Evolutionary conservation across 805 yeast species (phyloP).

Genomic region (Myxozyma vanderwaltii): DNA sequence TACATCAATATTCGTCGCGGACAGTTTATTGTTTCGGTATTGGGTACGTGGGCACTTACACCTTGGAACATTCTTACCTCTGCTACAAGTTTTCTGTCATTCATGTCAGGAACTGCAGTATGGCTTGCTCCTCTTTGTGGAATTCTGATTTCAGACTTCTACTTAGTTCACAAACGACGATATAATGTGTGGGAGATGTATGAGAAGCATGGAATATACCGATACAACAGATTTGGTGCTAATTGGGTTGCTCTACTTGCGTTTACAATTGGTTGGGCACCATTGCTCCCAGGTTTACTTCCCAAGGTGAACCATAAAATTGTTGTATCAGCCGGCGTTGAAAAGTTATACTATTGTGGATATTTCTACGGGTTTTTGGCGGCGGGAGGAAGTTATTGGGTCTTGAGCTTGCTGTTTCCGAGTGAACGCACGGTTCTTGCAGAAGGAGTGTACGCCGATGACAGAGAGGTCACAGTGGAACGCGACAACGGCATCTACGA

Average conservation of each 20-base stretch:
- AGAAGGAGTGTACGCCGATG: conserved; percentile 17
- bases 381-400: conserved; percentile 26
- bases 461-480: neutral
- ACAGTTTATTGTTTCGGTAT: conserved; percentile 66
- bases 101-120: conserved; percentile 76
- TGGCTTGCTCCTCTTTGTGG: conserved; percentile 84
- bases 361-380: conserved; percentile 35
- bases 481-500: neutral
- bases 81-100: conserved; percentile 74
- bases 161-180: conserved; percentile 66
- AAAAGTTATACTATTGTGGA: conserved; percentile 35
- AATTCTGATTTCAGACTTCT: conserved; percentile 49
- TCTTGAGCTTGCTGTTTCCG: conserved; percentile 19
- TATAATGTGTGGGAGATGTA: conserved; percentile 64
- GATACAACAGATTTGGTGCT: conserved; percentile 46
- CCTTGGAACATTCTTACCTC: conserved; percentile 79
- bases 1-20: conserved; percentile 67
- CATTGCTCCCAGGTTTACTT: conserved; percentile 21
- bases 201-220: conserved; percentile 46
- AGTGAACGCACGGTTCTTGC: conserved; percentile 23
- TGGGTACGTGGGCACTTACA: conserved; percentile 67
- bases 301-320: conserved; percentile 19
- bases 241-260: conserved; percentile 48
- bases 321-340: conserved; percentile 7
- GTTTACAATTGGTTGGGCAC: conserved; percentile 42